Conservation (phyloP, 2,329 filamentous ascomycete species). For the Aspergillus transmontanensis region DNA sequence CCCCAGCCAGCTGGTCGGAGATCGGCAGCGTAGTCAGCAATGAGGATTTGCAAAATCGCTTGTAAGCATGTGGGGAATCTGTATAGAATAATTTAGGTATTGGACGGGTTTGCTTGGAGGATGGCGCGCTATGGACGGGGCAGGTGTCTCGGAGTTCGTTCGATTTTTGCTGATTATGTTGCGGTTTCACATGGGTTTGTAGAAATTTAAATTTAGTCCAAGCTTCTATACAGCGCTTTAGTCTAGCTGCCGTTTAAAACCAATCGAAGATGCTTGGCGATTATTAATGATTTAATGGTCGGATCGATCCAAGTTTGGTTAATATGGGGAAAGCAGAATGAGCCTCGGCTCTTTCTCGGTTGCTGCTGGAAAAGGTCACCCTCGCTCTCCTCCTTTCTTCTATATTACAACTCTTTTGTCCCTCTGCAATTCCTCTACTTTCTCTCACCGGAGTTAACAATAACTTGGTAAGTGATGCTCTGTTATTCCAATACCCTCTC, state of each 20-base stretch:
- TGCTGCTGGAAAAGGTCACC: not conserved
- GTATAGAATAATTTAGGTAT: constrained; percentile 4
- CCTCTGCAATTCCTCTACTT: not conserved
- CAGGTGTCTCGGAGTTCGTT: constrained; percentile 1
- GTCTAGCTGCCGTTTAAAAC: not conserved
- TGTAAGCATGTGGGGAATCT: not conserved
- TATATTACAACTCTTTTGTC: constrained; percentile 3
- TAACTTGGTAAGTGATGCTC: not conserved
- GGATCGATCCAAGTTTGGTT: not conserved
- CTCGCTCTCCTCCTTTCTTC: not conserved
- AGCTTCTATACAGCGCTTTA: not conserved
- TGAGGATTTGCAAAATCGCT: constrained; percentile 38
- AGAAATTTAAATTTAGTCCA: not conserved
- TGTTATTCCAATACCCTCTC: not conserved
- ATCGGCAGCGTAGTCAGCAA: constrained; percentile 47
- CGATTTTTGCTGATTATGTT: not conserved
- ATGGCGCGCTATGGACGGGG: not conserved
- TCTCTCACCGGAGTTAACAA: not conserved
- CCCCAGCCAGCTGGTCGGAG: constrained; percentile 49
- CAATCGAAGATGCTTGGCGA: not conserved
- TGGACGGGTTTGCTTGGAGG: not conserved
- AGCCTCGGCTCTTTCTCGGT: constrained; percentile 17
- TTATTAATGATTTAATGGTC: not conserved
- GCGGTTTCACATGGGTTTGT: constrained; percentile 1
- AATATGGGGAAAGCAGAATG: constrained; percentile 7